Evolutionary conservation across 2,329 filamentous ascomycete species (phyloP).

Genomic region (Hypocrella siamensis): DNA sequence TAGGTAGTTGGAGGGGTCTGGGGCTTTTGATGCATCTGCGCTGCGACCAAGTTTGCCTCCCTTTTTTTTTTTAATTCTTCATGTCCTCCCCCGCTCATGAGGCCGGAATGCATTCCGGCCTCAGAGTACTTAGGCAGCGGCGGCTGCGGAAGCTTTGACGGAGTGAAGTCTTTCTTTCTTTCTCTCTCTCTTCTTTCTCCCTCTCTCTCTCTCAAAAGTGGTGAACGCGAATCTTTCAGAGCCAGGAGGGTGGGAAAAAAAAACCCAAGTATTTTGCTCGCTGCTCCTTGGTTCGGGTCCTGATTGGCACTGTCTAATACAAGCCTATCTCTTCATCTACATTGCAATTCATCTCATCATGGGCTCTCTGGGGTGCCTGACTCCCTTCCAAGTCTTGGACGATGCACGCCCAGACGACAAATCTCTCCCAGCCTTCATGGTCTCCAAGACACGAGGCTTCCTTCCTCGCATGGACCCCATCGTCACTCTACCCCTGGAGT

Average conservation of each 20-base stretch:
- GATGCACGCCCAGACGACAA: conserved; percentile 47
- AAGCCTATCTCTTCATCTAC: no score
- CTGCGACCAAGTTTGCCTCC: no score
- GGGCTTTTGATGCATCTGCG: no score
- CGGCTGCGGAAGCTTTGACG: conserved; percentile 8
- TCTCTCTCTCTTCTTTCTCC: no score
- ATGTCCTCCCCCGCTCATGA: conserved; percentile 12
- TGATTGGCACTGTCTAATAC: no score
- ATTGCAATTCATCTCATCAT: conserved; percentile 20
- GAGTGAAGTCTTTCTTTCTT: no score
- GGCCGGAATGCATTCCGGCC: conserved; percentile 34
- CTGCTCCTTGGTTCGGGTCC: no score
- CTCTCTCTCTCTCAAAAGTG: no score
- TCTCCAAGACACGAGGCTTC: conserved; percentile 60
- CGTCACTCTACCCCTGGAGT: conserved; percentile 52
- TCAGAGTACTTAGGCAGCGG: conserved; percentile 28
- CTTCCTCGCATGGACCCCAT: conserved; percentile 52
- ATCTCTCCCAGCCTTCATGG: conserved; percentile 60
- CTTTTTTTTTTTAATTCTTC: background rate
- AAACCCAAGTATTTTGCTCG: no score
- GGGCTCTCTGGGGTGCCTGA: conserved; percentile 21
- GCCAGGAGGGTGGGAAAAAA: no score
- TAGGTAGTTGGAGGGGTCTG: no score
- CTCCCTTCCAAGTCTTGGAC: conserved; percentile 42
- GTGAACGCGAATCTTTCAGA: no score